Conservation (phyloP, 164 flowering plant genomes). For the Umbellularia californica region DNA sequence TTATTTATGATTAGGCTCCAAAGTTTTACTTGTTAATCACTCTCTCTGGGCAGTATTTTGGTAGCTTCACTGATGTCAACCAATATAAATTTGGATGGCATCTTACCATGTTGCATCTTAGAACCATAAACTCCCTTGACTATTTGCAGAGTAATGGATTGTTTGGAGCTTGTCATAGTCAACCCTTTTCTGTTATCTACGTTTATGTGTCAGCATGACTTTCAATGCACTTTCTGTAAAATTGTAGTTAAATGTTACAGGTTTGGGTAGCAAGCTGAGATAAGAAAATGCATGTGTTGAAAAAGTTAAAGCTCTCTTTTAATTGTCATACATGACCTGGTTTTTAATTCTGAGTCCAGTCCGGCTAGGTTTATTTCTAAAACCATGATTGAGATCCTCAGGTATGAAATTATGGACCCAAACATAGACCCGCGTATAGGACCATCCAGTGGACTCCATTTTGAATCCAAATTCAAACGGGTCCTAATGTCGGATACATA, state of each 20-base stretch:
- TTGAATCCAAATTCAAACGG: too few species aligned
- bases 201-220: neutral
- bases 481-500: too few species aligned
- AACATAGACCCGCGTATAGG: too few species aligned
- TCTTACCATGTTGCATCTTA: neutral
- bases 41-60: neutral
- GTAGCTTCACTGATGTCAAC: neutral
- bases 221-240: neutral
- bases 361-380: too few species aligned
- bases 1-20: neutral
- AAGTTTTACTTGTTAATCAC: neutral
- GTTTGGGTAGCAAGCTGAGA: slow-evolving; percentile 66
- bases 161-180: neutral
- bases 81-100: neutral
- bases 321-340: neutral
- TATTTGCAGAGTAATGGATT: neutral
- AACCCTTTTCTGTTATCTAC: neutral
- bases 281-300: neutral
- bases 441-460: too few species aligned
- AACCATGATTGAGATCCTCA: too few species aligned
- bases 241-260: slow-evolving; percentile 25
- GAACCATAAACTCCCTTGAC: neutral
- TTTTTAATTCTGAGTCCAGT: neutral
- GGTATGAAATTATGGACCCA: too few species aligned
- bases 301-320: neutral